Conservation (phyloP, 176 grass and related monocot species). For the Lolium rigidum region DNA sequence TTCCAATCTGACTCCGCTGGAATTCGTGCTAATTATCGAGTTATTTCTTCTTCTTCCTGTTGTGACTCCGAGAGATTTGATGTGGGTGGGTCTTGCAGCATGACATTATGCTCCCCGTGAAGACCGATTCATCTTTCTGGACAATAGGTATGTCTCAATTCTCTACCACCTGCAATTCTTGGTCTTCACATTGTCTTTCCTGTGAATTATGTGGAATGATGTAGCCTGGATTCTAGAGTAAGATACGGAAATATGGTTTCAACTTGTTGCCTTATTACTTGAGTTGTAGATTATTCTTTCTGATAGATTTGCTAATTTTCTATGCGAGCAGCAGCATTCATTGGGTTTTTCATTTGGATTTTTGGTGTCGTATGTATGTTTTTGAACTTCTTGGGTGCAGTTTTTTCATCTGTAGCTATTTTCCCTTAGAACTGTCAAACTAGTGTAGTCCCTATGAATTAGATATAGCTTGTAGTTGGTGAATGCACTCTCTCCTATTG, state of each 20-base stretch:
- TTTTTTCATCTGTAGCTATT: not conserved
- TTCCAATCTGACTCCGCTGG: not conserved
- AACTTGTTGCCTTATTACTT: not conserved
- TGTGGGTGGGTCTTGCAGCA: conserved; percentile 53
- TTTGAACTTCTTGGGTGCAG: not conserved
- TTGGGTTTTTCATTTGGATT: not conserved
- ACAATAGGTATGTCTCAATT: conserved; percentile 63
- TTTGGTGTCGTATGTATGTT: not conserved
- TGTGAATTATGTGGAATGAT: not conserved
- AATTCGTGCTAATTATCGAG: not conserved
- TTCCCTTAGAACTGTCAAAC: not conserved
- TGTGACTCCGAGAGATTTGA: not conserved
- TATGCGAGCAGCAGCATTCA: not conserved
- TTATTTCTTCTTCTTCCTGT: not conserved
- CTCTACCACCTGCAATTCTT: not conserved
- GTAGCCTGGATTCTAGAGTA: not conserved
- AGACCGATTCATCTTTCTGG: conserved; percentile 98
- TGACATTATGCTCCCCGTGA: conserved; percentile 72
- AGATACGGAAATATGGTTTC: not conserved
- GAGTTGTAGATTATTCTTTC: not conserved
- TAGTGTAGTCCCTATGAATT: not conserved
- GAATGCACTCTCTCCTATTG: not conserved
- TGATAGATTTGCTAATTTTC: not conserved
- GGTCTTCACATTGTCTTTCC: not conserved
- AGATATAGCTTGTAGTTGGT: not conserved